Conservation (phyloP, 192 early-diverging fungal species). For the Umbelopsis sp. region DNA sequence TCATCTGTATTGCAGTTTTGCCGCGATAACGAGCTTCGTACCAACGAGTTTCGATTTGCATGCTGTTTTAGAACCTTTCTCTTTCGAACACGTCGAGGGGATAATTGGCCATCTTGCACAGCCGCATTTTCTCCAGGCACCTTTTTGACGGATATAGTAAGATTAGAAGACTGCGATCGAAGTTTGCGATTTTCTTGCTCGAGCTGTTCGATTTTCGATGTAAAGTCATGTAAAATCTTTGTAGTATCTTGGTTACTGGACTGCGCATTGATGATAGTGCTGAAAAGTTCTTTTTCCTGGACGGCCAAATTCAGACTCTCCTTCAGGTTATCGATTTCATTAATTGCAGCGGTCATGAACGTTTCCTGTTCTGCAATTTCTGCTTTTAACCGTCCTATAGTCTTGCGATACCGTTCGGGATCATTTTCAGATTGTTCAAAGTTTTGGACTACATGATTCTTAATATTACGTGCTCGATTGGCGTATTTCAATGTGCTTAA, state of each 20-base stretch:
- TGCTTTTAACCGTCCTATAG: background rate
- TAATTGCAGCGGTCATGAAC: slow-evolving; percentile 4
- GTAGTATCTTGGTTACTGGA: background rate
- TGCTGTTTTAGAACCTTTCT: background rate
- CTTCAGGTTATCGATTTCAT: background rate
- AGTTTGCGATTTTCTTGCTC: background rate
- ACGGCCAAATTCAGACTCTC: background rate
- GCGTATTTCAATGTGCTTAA: slow-evolving; percentile 97
- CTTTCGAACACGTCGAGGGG: background rate
- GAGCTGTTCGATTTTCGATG: background rate
- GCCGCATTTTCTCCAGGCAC: background rate
- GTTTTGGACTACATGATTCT: slow-evolving; percentile 68
- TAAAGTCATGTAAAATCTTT: background rate
- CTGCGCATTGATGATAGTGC: background rate
- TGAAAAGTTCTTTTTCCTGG: background rate
- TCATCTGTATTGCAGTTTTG: background rate
- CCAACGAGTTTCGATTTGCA: background rate
- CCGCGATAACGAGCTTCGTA: background rate
- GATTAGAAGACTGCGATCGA: background rate
- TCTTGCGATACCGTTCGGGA: background rate
- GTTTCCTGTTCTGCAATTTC: slow-evolving; percentile 3
- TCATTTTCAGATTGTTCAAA: slow-evolving; percentile 10
- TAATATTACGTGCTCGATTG: slow-evolving; percentile 94
- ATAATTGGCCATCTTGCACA: background rate
- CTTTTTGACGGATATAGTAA: background rate